Conservation (phyloP, 2,329 filamentous ascomycete genomes). For the Cladosporium sp. region DNA sequence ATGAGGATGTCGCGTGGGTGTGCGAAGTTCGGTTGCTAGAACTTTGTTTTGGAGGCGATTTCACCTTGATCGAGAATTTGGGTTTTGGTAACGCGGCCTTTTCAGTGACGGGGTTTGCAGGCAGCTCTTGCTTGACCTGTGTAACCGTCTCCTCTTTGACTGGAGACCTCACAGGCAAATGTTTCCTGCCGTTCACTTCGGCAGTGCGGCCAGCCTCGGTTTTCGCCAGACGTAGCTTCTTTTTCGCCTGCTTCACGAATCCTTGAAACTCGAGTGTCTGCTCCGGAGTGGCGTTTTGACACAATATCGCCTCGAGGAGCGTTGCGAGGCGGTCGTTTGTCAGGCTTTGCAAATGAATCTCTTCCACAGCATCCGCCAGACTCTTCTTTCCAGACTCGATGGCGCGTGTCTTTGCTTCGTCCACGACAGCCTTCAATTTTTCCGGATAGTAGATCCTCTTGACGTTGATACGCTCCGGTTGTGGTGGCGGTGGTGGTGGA, state of each 20-base stretch:
- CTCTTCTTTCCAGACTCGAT: slow-evolving; percentile 38
- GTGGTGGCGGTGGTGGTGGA: background rate
- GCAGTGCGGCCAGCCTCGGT: slow-evolving; percentile 25
- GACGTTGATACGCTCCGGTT: background rate
- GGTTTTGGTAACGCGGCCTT: slow-evolving; percentile 27
- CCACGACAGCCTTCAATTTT: slow-evolving; percentile 38
- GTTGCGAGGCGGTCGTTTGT: slow-evolving; percentile 39
- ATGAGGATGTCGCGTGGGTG: slow-evolving; percentile 28
- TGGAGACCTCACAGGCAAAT: slow-evolving; percentile 30
- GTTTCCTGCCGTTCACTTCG: slow-evolving; percentile 28
- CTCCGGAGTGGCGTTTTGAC: slow-evolving; percentile 40
- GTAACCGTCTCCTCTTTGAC: background rate
- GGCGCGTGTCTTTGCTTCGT: slow-evolving; percentile 45
- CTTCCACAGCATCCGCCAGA: slow-evolving; percentile 43
- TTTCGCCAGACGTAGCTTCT: slow-evolving; percentile 30
- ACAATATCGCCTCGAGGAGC: slow-evolving; percentile 46
- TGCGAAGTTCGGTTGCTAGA: slow-evolving; percentile 23
- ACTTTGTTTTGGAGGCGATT: slow-evolving; percentile 26
- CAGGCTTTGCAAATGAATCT: slow-evolving; percentile 45
- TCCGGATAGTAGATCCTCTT: slow-evolving; percentile 23
- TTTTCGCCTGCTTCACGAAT: slow-evolving; percentile 47
- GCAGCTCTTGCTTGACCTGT: slow-evolving; percentile 9
- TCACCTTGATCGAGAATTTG: slow-evolving; percentile 35
- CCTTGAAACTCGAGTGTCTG: slow-evolving; percentile 44
- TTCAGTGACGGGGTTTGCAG: slow-evolving; percentile 35